A percentile compares a stretch with the other conserved stretches of the same genome.
These are phyloP conservation scores for Grosmannia clavigera DNA, from an alignment of 2,329 filamentous ascomycete genomes.

Conservation along the genomic window DNA sequence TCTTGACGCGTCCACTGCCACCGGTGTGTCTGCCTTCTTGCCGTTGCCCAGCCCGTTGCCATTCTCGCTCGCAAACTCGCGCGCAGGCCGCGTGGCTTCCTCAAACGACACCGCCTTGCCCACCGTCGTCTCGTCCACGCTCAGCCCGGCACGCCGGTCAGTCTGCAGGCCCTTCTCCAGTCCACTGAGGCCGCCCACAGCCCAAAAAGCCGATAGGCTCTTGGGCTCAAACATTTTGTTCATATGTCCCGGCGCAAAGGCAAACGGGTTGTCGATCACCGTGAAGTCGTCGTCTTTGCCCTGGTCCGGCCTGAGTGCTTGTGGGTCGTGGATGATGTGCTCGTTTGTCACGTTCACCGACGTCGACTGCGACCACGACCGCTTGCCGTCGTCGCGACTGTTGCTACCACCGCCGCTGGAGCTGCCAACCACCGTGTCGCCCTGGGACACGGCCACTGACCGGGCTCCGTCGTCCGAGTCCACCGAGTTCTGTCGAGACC, in stretches of 20 bases:
- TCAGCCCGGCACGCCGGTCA: conserved; percentile 61
- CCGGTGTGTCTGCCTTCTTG: conserved; percentile 17
- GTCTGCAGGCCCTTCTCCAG: conserved; percentile 68
- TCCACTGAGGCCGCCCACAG: conserved; percentile 64
- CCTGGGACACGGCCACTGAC: conserved; percentile 45
- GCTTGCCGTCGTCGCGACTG: conserved; percentile 20
- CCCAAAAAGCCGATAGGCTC: conserved; percentile 68
- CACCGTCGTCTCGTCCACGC: conserved; percentile 58
- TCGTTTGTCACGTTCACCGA: conserved; percentile 26
- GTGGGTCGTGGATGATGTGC: conserved; percentile 49
- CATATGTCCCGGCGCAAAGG: conserved; percentile 71
- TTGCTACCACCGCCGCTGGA: conserved; percentile 25
- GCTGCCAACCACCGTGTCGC: conserved; percentile 46
- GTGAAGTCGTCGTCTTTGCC: conserved; percentile 66
- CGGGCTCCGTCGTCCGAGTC: conserved; percentile 52
- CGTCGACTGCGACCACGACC: conserved; percentile 19
- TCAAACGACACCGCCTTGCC: conserved; percentile 59
- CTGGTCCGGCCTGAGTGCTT: conserved; percentile 62
- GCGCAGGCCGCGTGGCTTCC: conserved; percentile 39
- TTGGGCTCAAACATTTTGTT: conserved; percentile 86
- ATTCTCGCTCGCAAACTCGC: conserved; percentile 2
- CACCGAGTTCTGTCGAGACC: conserved; percentile 56
- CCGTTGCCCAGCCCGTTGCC: conserved; percentile 7
- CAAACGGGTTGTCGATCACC: conserved; percentile 71
- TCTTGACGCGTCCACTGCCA: conserved; percentile 1